Evolutionary conservation across 2,329 filamentous ascomycete genomes (phyloP), one percentile per base, ranked within the genome.

Genomic region (Fusarium foetens): DNA sequence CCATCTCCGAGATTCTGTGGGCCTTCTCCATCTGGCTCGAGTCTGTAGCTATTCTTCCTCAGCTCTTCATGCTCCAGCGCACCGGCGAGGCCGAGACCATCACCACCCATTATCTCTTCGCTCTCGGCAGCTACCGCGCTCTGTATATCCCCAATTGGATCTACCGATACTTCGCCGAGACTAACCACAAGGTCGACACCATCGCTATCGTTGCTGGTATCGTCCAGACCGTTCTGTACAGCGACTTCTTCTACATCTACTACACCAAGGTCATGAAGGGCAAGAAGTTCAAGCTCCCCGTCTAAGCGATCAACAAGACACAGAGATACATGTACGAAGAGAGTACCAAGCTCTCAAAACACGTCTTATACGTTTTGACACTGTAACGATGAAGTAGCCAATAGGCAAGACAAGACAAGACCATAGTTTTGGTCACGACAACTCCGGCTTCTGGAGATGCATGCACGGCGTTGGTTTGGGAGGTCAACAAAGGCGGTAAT

Each of bases 221-320:
- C 62, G 85, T 98, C 72, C 96, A 99, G 87, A 99, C 96, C 1
- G 84, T 99, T 53, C 87, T 99, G 65, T 99, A 99, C 86, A 97
- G 94, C 72, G 96, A 99, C 85, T 99, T 99, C 86, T 99, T 99
- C 89, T 99, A 95, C 88, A 95, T 99, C 79, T 99, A 99, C 86
- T 99, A 98, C 85, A 97, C 92, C 67, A 98, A 98, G 91, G 92
- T 95, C 52, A 85, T 95, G 84, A 94, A 95, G 86, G 93, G 93
- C 76, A 93, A 94, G 87, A 95, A 94, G 86, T 95, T 95, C 82
- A 93, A 94, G 82, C 86, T 95, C 66, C 93, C 93, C 4, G 93
- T 95, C 74, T 95, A 89, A 86, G 75, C 61, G 41, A 35, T 43
- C 19, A 29, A 7, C 6, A 35, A 46, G 58, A 42, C 55, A 61